phyloP scores from a whole-genome alignment of 805 yeast genomes.

The Lachancea kluyveri region DNA sequence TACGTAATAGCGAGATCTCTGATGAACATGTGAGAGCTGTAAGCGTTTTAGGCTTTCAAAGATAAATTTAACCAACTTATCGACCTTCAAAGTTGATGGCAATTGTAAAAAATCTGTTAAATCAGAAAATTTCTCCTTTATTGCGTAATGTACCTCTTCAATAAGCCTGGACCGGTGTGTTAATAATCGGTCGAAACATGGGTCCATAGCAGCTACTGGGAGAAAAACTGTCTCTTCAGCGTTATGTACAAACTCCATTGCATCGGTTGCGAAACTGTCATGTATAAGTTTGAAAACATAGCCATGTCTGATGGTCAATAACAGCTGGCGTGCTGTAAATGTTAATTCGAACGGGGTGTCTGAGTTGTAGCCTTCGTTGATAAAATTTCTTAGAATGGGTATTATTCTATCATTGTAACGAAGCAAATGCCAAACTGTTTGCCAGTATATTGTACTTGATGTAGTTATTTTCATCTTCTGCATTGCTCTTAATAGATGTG shows the following conservation, averaged over 20 bases:
- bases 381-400: slow-evolving; percentile 9
- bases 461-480: slow-evolving; percentile 1
- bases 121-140: slow-evolving; percentile 8
- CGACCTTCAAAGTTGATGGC: slow-evolving; percentile 16
- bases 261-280: slow-evolving; percentile 1
- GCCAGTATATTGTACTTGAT: slow-evolving; percentile 4
- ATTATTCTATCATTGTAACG: slow-evolving; percentile 10
- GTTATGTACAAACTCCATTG: slow-evolving; percentile 12
- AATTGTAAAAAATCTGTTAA: slow-evolving; percentile 9
- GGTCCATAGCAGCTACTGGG: slow-evolving; percentile 16
- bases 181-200: slow-evolving; percentile 14
- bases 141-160: slow-evolving; percentile 8
- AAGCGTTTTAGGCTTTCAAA: slow-evolving; percentile 9
- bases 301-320: slow-evolving; percentile 14
- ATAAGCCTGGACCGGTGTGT: slow-evolving; percentile 9
- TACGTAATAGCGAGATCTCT: slow-evolving; percentile 2
- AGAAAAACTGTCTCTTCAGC: slow-evolving; percentile 16
- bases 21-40: slow-evolving; percentile 1
- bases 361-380: slow-evolving; percentile 5
- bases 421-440: slow-evolving; percentile 3
- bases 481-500: slow-evolving; percentile 4
- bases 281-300: slow-evolving; percentile 13
- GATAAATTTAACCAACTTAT: slow-evolving; percentile 12
- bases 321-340: slow-evolving; percentile 11
- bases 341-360: slow-evolving; percentile 9